phyloP scores from a whole-genome alignment of 495 filamentous ascomycete species.

The Penicillium roqueforti region DNA sequence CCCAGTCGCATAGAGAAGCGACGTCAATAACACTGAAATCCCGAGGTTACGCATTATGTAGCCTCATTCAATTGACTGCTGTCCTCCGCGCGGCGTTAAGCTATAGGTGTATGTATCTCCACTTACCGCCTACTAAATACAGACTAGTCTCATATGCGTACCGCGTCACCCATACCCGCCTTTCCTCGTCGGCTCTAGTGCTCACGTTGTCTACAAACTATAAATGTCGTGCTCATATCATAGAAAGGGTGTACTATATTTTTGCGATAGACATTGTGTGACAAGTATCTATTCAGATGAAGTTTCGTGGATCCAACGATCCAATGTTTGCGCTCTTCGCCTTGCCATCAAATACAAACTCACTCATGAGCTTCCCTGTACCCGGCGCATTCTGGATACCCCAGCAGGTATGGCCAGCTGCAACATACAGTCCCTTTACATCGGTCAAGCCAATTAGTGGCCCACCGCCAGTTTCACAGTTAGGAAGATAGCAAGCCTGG shows the following conservation, averaged over 20 bases:
- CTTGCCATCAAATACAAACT: constrained; percentile 76
- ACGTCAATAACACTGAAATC: constrained; percentile 25
- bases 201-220: neutral
- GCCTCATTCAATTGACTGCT: constrained; percentile 24
- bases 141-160: neutral
- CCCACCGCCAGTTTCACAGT: constrained; percentile 57
- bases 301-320: constrained; percentile 63
- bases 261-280: neutral
- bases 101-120: neutral
- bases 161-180: neutral
- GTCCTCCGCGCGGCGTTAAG: constrained; percentile 29
- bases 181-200: neutral
- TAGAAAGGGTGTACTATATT: neutral
- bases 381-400: constrained; percentile 95
- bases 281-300: constrained; percentile 29
- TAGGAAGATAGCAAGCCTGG: constrained; percentile 95
- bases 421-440: constrained; percentile 73
- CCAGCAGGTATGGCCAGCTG: constrained; percentile 94
- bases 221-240: too few relatives aligned
- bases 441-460: constrained; percentile 77
- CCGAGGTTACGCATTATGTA: constrained; percentile 30
- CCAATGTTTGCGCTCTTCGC: constrained; percentile 70
- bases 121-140: neutral
- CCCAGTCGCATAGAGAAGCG: constrained; percentile 32
- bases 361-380: constrained; percentile 84